A percentile compares a stretch with the other conserved stretches of the same genome.
These are phyloP conservation scores for Moesziomyces aphidis DNA, from an alignment of 1,284 basidiomycete species.

Conservation along the genomic window DNA sequence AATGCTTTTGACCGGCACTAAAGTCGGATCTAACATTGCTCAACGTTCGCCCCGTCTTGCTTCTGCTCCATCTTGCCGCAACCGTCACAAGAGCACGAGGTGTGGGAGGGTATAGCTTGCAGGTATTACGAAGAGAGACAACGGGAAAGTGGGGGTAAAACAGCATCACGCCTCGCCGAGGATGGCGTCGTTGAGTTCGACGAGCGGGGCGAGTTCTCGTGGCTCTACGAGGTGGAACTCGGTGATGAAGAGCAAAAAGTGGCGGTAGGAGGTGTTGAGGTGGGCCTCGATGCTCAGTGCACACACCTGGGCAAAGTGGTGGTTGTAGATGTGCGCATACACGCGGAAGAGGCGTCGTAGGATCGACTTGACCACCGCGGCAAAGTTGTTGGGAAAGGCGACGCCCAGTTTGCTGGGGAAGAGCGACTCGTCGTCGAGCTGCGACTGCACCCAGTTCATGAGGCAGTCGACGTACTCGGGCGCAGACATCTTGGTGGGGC, in stretches of 20 bases:
- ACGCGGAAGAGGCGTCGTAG: slow-evolving; percentile 93
- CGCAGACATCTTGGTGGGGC: slow-evolving; percentile 65
- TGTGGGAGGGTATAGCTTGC: not conserved
- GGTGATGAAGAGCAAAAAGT: slow-evolving; percentile 96
- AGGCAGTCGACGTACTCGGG: slow-evolving; percentile 94
- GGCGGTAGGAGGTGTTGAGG: slow-evolving; percentile 97
- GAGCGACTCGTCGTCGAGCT: slow-evolving; percentile 90
- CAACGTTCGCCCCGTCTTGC: too few species aligned
- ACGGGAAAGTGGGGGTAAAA: not conserved
- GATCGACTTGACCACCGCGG: slow-evolving; percentile 90
- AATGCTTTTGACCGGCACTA: not conserved
- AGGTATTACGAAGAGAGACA: slow-evolving; percentile 8
- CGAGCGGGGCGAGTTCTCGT: slow-evolving; percentile 93
- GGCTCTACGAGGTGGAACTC: slow-evolving; percentile 99
- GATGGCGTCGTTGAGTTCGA: slow-evolving; percentile 96
- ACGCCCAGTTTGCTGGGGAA: slow-evolving; percentile 97
- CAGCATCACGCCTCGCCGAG: slow-evolving; percentile 69
- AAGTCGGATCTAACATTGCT: not conserved
- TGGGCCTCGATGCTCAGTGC: slow-evolving; percentile 98
- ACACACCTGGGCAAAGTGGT: slow-evolving; percentile 99
- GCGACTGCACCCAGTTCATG: slow-evolving; percentile 97
- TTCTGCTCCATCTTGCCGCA: too few species aligned
- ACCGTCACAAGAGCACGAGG: too few species aligned
- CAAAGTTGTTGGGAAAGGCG: slow-evolving; percentile 91
- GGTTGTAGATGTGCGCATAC: slow-evolving; percentile 99